A percentile compares a stretch with the other conserved stretches of the same genome.
These are phyloP conservation scores for Candida boleticola DNA, from an alignment of 805 yeast genomes.

Conservation along the genomic window DNA sequence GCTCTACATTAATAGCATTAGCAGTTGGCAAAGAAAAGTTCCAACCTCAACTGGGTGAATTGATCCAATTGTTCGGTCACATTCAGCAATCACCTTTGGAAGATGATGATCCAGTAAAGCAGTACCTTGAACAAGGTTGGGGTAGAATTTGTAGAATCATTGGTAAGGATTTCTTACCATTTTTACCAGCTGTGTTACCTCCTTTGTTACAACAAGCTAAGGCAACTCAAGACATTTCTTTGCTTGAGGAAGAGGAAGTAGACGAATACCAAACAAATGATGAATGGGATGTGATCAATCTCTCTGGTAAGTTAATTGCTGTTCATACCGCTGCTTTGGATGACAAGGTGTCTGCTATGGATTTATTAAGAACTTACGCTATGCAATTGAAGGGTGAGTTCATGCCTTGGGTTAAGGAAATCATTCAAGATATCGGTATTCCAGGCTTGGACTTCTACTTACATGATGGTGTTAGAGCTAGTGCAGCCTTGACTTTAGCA, in stretches of 20 bases:
- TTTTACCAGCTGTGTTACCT: constrained; percentile 80
- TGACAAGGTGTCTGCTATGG: constrained; percentile 92
- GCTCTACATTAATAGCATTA: constrained; percentile 88
- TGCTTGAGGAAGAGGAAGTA: constrained; percentile 85
- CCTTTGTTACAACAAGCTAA: constrained; percentile 84
- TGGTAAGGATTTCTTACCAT: constrained; percentile 83
- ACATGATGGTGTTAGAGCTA: constrained; percentile 90
- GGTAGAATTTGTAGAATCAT: constrained; percentile 85
- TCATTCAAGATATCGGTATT: constrained; percentile 72
- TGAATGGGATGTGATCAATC: constrained; percentile 92
- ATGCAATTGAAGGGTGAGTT: constrained; percentile 79
- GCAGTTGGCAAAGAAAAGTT: constrained; percentile 95
- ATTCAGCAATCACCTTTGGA: constrained; percentile 61
- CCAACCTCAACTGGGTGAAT: constrained; percentile 66
- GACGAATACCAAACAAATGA: constrained; percentile 80
- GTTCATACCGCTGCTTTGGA: constrained; percentile 93
- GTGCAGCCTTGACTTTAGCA: constrained; percentile 85
- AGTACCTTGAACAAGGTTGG: constrained; percentile 94
- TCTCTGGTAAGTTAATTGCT: constrained; percentile 90
- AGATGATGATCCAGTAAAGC: constrained; percentile 84
- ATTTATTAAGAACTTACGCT: constrained; percentile 79
- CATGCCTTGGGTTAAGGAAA: constrained; percentile 76
- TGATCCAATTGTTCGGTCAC: constrained; percentile 66
- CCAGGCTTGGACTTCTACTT: constrained; percentile 90
- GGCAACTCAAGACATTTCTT: constrained; percentile 83